Evolutionary conservation across 257 asterid genomes (phyloP).

Genomic region (Solanum sparsipilum): DNA sequence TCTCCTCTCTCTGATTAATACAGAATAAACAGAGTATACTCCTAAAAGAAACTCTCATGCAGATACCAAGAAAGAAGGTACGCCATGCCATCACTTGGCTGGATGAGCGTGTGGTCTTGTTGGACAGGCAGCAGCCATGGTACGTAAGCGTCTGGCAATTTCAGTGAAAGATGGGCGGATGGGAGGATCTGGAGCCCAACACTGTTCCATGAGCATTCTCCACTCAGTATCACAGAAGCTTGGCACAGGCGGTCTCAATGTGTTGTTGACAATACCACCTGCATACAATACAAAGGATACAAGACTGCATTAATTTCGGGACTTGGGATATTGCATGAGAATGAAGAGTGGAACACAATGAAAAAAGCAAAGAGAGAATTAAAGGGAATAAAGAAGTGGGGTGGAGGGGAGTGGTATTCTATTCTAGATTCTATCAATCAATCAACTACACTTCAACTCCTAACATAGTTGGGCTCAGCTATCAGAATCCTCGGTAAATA

Average conservation of each 20-base stretch:
- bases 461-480: background rate
- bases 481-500: background rate
- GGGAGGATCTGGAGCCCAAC: conserved; percentile 14
- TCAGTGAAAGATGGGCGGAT: conserved; percentile 11
- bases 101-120: background rate
- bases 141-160: conserved; percentile 3
- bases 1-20: background rate
- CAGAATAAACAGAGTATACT: background rate
- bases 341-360: background rate
- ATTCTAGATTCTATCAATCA: background rate
- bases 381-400: background rate
- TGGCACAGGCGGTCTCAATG: conserved; percentile 6
- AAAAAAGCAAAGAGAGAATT: background rate
- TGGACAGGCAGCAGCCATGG: conserved; percentile 5
- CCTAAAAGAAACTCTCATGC: background rate
- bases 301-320: background rate
- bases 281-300: background rate
- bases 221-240: conserved; percentile 3
- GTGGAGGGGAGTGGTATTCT: background rate
- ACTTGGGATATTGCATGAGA: background rate
- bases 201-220: conserved; percentile 5
- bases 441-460: background rate
- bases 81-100: background rate
- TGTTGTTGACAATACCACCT: conserved; percentile 9
- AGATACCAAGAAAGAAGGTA: background rate